A percentile compares a stretch with the other conserved stretches of the same genome.
phyloP scores from a whole-genome alignment of 108 stramenopile species.

The Nitzschia sp. region DNA sequence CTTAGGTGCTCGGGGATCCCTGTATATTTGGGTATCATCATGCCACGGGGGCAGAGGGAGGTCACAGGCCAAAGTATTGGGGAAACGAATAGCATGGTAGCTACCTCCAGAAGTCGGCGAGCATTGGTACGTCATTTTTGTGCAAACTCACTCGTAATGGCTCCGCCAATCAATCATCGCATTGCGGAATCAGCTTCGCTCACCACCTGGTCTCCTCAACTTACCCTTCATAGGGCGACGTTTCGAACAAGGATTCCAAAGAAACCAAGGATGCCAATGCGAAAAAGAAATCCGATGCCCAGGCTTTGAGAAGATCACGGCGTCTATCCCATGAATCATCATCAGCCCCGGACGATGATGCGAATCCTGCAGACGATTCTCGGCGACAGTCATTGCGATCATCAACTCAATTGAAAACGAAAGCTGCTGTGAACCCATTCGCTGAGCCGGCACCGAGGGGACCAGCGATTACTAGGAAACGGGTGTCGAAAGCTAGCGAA shows the following conservation, averaged over 20 bases:
- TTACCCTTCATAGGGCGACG: slow-evolving; percentile 23
- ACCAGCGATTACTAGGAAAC: neutral
- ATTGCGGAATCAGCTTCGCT: too few species aligned
- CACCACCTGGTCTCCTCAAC: too few species aligned
- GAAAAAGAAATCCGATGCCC: neutral
- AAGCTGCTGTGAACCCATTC: neutral
- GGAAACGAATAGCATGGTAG: neutral
- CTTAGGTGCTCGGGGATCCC: slow-evolving; percentile 3
- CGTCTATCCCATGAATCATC: slow-evolving; percentile 15
- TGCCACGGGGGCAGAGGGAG: neutral
- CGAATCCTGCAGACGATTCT: neutral
- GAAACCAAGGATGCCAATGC: neutral
- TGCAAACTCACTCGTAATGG: too few species aligned
- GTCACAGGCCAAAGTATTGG: too few species aligned
- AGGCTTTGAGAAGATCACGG: slow-evolving; percentile 20
- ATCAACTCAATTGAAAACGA: too few species aligned
- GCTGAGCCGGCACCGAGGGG: neutral
- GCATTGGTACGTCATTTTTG: slow-evolving; percentile 19
- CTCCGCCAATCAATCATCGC: too few species aligned
- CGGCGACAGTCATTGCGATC: neutral
- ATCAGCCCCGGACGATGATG: neutral
- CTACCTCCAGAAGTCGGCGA: neutral
- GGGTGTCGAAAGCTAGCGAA: neutral
- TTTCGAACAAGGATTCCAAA: slow-evolving; percentile 24
- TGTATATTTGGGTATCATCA: neutral